Evolutionary conservation across 179 eudicot genomes (phyloP).

Genomic region (Dionaea muscipula): DNA sequence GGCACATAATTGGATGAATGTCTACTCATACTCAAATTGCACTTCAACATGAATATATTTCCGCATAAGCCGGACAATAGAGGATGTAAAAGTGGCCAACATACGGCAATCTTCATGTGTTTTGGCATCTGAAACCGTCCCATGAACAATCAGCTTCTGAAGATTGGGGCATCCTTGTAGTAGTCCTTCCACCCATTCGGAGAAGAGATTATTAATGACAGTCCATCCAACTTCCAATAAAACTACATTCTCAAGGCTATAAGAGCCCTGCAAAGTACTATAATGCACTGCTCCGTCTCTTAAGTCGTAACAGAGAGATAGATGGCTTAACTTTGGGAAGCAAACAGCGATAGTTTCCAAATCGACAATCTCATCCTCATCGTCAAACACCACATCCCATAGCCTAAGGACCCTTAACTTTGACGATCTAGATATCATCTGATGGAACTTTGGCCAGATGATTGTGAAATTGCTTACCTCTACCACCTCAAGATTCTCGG

Average conservation of each 20-base stretch:
- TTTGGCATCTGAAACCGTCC: conserved; percentile 52
- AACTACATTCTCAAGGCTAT: conserved; percentile 34
- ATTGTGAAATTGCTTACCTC: conserved; percentile 71
- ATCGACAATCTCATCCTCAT: conserved; percentile 64
- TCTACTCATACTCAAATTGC: conserved; percentile 63
- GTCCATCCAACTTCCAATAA: conserved; percentile 63
- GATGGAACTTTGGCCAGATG: conserved; percentile 54
- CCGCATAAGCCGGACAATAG: conserved; percentile 66
- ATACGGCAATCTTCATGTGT: conserved; percentile 61
- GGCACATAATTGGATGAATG: neutral
- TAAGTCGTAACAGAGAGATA: conserved; percentile 47
- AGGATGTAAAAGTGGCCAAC: conserved; percentile 66
- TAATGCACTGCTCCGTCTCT: conserved; percentile 37
- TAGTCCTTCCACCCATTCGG: conserved; percentile 40
- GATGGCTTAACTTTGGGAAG: conserved; percentile 44
- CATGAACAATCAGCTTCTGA: conserved; percentile 46
- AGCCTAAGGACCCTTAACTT: conserved; percentile 60
- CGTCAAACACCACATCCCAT: conserved; percentile 73
- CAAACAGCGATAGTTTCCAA: conserved; percentile 47
- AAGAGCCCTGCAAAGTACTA: conserved; percentile 32
- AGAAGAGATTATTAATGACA: conserved; percentile 37
- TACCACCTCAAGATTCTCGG: conserved; percentile 58
- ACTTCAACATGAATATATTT: conserved; percentile 55
- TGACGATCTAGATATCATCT: conserved; percentile 50
- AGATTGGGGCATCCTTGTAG: conserved; percentile 58